Conservation (phyloP, 2,329 filamentous ascomycete species). For the Phyllachora maydis region DNA sequence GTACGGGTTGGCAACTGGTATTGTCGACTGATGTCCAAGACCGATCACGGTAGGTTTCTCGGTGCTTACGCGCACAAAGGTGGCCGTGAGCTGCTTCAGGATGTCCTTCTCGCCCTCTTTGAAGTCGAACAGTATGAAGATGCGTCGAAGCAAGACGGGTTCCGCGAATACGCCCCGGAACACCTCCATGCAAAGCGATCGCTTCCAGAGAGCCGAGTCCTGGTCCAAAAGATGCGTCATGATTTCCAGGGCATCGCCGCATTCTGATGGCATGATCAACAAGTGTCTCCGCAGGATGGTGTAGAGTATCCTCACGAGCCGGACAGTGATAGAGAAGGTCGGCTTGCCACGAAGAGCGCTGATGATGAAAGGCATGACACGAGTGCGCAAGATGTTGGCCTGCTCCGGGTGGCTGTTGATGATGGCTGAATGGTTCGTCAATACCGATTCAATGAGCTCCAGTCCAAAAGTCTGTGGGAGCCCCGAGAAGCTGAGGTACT, state of each 20-base stretch:
- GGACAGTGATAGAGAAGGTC: constrained; percentile 63
- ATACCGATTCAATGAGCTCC: constrained; percentile 77
- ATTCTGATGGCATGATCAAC: constrained; percentile 52
- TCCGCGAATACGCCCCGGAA: constrained; percentile 75
- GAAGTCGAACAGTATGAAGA: constrained; percentile 65
- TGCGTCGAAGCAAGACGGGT: constrained; percentile 52
- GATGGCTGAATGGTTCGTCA: constrained; percentile 67
- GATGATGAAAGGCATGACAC: constrained; percentile 69
- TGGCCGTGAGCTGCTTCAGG: constrained; percentile 62
- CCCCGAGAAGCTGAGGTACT: constrained; percentile 61
- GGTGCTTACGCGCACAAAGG: constrained; percentile 79
- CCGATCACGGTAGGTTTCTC: constrained; percentile 84
- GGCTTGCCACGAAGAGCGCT: constrained; percentile 58
- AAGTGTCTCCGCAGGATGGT: constrained; percentile 65
- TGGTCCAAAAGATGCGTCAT: constrained; percentile 77
- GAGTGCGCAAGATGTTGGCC: constrained; percentile 51
- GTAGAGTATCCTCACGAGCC: constrained; percentile 66
- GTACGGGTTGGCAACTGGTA: constrained; percentile 42
- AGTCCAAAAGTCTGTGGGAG: constrained; percentile 69
- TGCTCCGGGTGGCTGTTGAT: constrained; percentile 67
- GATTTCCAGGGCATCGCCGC: constrained; percentile 62
- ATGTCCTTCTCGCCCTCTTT: constrained; percentile 53
- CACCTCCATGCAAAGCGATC: constrained; percentile 77
- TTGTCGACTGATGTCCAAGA: constrained; percentile 69
- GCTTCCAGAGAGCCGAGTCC: constrained; percentile 68